Evolutionary conservation across 2,329 filamentous ascomycete genomes (phyloP).

Genomic region (Cladophialophora carrionii): DNA sequence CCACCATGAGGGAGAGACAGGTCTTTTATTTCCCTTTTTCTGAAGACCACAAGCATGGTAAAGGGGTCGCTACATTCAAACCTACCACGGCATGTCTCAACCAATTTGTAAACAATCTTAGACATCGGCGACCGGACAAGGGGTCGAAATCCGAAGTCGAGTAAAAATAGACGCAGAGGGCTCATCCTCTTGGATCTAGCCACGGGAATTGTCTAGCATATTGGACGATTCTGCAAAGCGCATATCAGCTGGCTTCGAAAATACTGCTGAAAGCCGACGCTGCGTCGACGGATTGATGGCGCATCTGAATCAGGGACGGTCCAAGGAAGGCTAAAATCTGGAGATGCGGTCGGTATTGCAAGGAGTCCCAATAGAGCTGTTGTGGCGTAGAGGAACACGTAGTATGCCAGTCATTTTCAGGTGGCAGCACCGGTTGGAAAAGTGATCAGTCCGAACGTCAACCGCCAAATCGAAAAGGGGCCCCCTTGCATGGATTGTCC

Average conservation of each 20-base stretch:
- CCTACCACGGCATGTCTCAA: neutral
- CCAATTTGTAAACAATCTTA: constrained; percentile 18
- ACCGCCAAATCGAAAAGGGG: neutral
- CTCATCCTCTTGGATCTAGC: neutral
- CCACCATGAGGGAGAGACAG: neutral
- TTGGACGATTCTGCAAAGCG: neutral
- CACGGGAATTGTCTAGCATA: neutral
- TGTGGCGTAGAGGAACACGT: constrained; percentile 19
- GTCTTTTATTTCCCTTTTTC: constrained; percentile 4
- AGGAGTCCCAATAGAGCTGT: constrained; percentile 7
- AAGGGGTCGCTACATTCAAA: constrained; percentile 9
- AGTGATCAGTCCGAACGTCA: neutral
- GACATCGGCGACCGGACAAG: constrained; percentile 14
- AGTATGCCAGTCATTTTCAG: neutral
- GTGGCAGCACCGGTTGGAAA: neutral
- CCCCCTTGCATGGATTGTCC: constrained; percentile 18
- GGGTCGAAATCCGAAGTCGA: neutral
- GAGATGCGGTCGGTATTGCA: constrained; percentile 15
- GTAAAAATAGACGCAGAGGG: constrained; percentile 10
- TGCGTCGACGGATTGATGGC: neutral
- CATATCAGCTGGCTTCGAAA: neutral
- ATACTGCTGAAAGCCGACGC: neutral
- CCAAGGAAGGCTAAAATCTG: constrained; percentile 4
- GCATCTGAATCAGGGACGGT: constrained; percentile 14
- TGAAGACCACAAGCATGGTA: neutral